Evolutionary conservation across 345 rosid genomes (phyloP), one percentile per base, ranked within the genome.

Genomic region (Eutrema yunnanense): DNA sequence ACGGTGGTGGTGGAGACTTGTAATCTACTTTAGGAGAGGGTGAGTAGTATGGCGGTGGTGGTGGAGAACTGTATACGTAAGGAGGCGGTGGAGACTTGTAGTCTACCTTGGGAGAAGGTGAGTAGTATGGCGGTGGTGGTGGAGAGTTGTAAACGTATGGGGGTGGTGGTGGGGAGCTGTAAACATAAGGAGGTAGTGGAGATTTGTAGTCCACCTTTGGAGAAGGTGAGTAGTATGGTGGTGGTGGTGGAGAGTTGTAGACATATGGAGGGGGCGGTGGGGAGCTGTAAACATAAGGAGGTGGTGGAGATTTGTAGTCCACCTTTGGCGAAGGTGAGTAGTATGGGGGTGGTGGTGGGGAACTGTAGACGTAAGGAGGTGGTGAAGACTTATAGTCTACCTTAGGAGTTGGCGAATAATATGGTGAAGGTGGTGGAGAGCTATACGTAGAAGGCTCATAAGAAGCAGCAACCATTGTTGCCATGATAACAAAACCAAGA

Each of bases 381-480:
- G 41, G 26, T 30, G 40, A 26, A 32, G 40, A 54, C 1, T 54
- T 33, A 9, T 54, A 30, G 2, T 54, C 22, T 0, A 33, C 11
- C 1, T 54, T 54, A 1, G 60, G 60, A 2, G 11, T 0, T 2
- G 41, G 60, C 6, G 60, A 32, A 11, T 0, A 29, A 2, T 29
- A 29, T 29, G 32, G 32, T 2, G 32, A 5, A 3, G 6, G 34
- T 32, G 34, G 34, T 32, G 34, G 73, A 13, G 70, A 53, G 32
- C 70, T 72, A 52, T 72, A 72, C 6, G 53, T 62, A 44, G 51
- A 72, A 1, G 75, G 62, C 5, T 72, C 69, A n/a, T 73, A 73
- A n/a, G 76, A 63, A 34, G 76, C 70, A 33, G 76, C 70, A 54
- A 73, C 71, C 64, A 46, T 73, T 54, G 76, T 44, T 14, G 71